Conservation (phyloP, 2,329 filamentous ascomycete species). For the Ustulina deusta region DNA sequence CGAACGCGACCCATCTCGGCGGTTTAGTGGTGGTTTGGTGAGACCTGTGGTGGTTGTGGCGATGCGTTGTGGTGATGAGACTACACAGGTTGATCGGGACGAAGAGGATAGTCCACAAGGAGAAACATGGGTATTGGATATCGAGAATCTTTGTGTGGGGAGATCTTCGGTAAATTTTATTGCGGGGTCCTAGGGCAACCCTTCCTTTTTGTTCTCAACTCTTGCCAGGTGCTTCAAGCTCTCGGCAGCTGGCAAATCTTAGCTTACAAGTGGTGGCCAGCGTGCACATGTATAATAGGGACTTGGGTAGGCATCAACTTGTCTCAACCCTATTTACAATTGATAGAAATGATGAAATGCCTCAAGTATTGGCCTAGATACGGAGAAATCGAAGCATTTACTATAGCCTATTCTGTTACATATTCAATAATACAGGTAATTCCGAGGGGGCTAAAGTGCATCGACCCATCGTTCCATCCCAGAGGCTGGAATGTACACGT, state of each 20-base stretch:
- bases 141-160: slow-evolving; percentile 47
- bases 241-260: not conserved
- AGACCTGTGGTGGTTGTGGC: too few relatives aligned
- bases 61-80: slow-evolving; percentile 56
- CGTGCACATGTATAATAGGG: not conserved
- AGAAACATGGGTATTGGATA: slow-evolving; percentile 42
- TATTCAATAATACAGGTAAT: slow-evolving; percentile 31
- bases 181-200: slow-evolving; percentile 47
- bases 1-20: slow-evolving; percentile 78
- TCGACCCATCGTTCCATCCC: not conserved
- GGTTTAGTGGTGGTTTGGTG: slow-evolving; percentile 40
- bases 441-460: not conserved
- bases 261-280: not conserved
- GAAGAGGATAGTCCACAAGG: slow-evolving; percentile 24
- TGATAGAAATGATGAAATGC: not conserved
- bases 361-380: not conserved
- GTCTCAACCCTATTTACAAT: not conserved
- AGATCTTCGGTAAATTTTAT: slow-evolving; percentile 46
- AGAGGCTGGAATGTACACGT: slow-evolving; percentile 18
- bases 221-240: not conserved
- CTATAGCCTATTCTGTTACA: slow-evolving; percentile 24
- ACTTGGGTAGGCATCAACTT: not conserved
- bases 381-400: not conserved
- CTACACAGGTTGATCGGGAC: slow-evolving; percentile 45
- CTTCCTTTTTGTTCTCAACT: too few relatives aligned